Conservation (phyloP, 2,329 filamentous ascomycete species). For the Rhinocladiella similis region DNA sequence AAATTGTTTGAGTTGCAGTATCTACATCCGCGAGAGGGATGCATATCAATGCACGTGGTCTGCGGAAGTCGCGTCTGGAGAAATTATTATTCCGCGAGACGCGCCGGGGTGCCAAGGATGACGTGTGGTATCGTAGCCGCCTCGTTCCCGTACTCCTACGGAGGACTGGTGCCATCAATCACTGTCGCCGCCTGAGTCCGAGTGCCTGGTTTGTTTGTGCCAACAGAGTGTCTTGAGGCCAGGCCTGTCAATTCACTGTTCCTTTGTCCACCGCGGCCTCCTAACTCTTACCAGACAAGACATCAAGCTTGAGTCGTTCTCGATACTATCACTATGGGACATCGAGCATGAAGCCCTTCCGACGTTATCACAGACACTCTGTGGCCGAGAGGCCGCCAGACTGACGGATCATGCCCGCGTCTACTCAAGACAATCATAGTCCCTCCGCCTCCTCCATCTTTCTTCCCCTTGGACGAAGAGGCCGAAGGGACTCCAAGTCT, state of each 20-base stretch:
- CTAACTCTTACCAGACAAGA: too few relatives aligned
- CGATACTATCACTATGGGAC: background rate
- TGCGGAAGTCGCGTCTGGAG: background rate
- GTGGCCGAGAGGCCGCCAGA: constrained; percentile 20
- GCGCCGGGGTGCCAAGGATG: background rate
- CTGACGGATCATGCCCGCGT: constrained; percentile 9
- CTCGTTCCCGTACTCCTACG: too few relatives aligned
- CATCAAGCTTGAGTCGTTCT: too few relatives aligned
- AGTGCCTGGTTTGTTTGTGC: too few relatives aligned
- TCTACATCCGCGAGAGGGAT: too few relatives aligned
- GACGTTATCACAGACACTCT: constrained; percentile 7
- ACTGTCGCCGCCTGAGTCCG: too few relatives aligned
- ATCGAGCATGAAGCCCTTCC: constrained; percentile 17
- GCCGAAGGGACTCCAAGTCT: constrained; percentile 47
- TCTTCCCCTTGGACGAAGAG: constrained; percentile 42
- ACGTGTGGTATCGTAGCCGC: background rate
- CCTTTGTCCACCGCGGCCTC: too few relatives aligned
- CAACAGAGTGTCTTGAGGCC: too few relatives aligned
- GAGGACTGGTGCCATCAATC: too few relatives aligned
- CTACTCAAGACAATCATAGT: constrained; percentile 37
- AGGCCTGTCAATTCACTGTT: too few relatives aligned
- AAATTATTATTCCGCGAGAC: background rate
- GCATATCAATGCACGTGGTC: background rate
- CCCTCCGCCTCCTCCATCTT: constrained; percentile 47
- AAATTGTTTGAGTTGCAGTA: too few relatives aligned